phyloP scores from a whole-genome alignment of 1,284 basidiomycete species.

The Pholiota adiposa region DNA sequence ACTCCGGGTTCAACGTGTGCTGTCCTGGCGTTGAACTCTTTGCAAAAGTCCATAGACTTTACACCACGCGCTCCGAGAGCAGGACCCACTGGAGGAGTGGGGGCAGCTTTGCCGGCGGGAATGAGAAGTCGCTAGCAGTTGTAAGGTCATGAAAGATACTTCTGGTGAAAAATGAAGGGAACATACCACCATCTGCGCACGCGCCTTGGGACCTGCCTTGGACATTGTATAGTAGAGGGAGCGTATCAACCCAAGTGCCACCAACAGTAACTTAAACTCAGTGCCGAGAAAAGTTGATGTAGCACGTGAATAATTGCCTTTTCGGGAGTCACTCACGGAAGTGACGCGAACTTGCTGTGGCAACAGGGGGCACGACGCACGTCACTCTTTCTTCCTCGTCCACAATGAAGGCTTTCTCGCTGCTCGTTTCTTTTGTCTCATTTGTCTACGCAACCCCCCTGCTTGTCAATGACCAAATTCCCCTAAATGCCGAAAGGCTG shows the following conservation, averaged over 20 bases:
- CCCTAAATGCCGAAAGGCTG: conserved; percentile 29
- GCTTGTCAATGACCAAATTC: conserved; percentile 33
- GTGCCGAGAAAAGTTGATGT: conserved; percentile 6
- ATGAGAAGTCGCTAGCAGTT: conserved; percentile 82
- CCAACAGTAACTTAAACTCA: too few relatives aligned
- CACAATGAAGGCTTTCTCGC: conserved; percentile 53
- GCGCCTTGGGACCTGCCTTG: conserved; percentile 55
- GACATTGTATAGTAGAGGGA: conserved; percentile 49
- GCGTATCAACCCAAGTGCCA: conserved; percentile 6
- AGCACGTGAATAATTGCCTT: conserved; percentile 20
- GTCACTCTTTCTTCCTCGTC: conserved; percentile 10
- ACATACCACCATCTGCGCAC: conserved; percentile 69
- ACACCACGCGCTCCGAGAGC: conserved; percentile 98
- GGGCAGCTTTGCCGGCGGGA: conserved; percentile 93
- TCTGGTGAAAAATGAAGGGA: conserved; percentile 17
- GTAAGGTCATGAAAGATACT: conserved; percentile 15
- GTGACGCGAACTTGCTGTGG: conserved; percentile 1
- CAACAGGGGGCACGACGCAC: not conserved
- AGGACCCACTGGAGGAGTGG: conserved; percentile 96
- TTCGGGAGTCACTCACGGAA: not conserved
- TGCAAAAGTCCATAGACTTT: conserved; percentile 99
- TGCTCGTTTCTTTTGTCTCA: conserved; percentile 43
- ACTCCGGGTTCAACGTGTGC: conserved; percentile 87
- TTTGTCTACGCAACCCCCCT: conserved; percentile 39
- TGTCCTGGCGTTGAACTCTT: conserved; percentile 93